Evolutionary conservation across 257 asterid species (phyloP).

Genomic region (Solanum dulcamara): DNA sequence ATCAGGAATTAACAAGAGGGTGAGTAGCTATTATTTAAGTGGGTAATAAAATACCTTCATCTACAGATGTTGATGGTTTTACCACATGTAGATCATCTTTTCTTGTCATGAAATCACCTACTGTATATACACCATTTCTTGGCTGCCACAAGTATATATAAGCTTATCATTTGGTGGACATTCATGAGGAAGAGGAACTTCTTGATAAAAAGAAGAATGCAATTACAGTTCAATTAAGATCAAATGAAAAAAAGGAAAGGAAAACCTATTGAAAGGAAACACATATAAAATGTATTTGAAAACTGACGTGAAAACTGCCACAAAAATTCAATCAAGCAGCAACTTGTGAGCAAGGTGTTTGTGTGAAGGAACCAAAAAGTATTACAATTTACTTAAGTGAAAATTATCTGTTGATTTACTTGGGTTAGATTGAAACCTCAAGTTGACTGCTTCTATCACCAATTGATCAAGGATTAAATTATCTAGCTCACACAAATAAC

Average conservation of each 20-base stretch:
- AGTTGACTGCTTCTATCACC: neutral
- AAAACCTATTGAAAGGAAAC: neutral
- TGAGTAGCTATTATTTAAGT: neutral
- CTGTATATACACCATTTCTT: conserved; percentile 45
- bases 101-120: conserved; percentile 74
- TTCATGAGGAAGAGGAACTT: neutral
- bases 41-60: conserved; percentile 38
- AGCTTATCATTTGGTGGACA: neutral
- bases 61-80: conserved; percentile 59
- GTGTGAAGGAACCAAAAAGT: neutral
- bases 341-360: neutral
- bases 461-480: neutral
- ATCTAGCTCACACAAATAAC: neutral
- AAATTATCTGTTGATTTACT: neutral
- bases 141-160: conserved; percentile 20
- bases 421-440: neutral
- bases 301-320: neutral
- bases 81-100: conserved; percentile 66
- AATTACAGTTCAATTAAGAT: neutral
- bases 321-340: neutral
- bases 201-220: neutral
- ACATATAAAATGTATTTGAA: neutral
- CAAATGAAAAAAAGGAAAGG: neutral
- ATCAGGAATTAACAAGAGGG: neutral
- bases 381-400: neutral